Percentiles rank a stretch among this genome's conserved stretches.
Evolutionary conservation across 345 rosid genomes (phyloP).

Genomic region (Eucalyptus cladocalyx): DNA sequence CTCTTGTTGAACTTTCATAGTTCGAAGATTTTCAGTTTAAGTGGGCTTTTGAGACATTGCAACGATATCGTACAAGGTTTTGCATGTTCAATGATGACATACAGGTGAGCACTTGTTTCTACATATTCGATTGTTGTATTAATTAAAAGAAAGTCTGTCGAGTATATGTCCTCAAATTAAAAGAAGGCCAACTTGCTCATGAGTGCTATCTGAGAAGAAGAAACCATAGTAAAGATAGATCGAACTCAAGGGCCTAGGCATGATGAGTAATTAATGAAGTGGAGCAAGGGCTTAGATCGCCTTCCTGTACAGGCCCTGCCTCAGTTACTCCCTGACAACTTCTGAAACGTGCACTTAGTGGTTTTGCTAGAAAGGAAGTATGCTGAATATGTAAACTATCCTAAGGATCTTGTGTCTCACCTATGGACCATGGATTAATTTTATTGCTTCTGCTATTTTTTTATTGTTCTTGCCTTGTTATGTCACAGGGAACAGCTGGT

Average conservation of each 20-base stretch:
- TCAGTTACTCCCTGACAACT: not conserved
- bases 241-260: not conserved
- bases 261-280: not conserved
- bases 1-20: slow-evolving; percentile 29
- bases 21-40: slow-evolving; percentile 97
- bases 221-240: not conserved
- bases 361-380: not conserved
- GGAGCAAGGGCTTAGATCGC: not conserved
- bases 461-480: not conserved
- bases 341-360: not conserved
- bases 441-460: not conserved
- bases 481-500: slow-evolving; percentile 93
- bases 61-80: slow-evolving; percentile 74
- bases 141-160: not conserved
- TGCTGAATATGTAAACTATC: not conserved
- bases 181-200: not conserved
- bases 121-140: not conserved
- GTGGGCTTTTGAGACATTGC: slow-evolving; percentile 96
- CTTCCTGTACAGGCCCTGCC: not conserved
- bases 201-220: not conserved
- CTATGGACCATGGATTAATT: not conserved
- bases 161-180: not conserved
- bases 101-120: slow-evolving; percentile 41
- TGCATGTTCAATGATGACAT: slow-evolving; percentile 99
- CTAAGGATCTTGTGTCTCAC: not conserved